Conservation (phyloP, 768 basidiomycete species). For the Tylopilus balloui region DNA sequence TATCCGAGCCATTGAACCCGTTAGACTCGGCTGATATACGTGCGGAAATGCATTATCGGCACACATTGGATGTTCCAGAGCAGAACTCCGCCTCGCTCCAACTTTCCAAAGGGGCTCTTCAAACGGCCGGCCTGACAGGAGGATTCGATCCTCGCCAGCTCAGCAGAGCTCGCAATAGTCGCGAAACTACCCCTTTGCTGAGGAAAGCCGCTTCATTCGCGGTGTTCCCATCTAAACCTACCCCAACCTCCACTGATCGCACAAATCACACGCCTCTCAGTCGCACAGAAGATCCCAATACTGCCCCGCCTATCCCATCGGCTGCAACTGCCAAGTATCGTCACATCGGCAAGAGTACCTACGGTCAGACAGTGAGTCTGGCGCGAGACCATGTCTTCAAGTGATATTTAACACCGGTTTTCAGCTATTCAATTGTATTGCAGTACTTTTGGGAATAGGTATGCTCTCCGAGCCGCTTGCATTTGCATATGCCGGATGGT, state of each 20-base stretch:
- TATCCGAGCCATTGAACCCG: slow-evolving; percentile 3
- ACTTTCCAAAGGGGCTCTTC: slow-evolving; percentile 17
- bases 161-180: neutral
- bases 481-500: slow-evolving; percentile 90
- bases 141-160: neutral
- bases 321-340: slow-evolving; percentile 13
- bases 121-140: slow-evolving; percentile 19
- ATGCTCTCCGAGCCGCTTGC: slow-evolving; percentile 88
- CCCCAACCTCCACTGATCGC: neutral
- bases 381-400: neutral
- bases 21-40: neutral
- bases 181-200: slow-evolving; percentile 39
- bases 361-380: slow-evolving; percentile 60
- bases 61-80: neutral
- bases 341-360: slow-evolving; percentile 59
- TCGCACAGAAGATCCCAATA: neutral
- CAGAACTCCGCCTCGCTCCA: slow-evolving; percentile 3
- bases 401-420: slow-evolving; percentile 2
- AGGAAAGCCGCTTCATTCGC: slow-evolving; percentile 37
- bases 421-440: slow-evolving; percentile 86
- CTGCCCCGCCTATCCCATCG: slow-evolving; percentile 5
- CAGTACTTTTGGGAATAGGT: slow-evolving; percentile 83
- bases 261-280: neutral
- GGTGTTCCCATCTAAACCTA: slow-evolving; percentile 7
- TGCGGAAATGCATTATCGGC: slow-evolving; percentile 7